Conservation (phyloP, 306 rosid species). For the Glycyrrhiza uralensis region DNA sequence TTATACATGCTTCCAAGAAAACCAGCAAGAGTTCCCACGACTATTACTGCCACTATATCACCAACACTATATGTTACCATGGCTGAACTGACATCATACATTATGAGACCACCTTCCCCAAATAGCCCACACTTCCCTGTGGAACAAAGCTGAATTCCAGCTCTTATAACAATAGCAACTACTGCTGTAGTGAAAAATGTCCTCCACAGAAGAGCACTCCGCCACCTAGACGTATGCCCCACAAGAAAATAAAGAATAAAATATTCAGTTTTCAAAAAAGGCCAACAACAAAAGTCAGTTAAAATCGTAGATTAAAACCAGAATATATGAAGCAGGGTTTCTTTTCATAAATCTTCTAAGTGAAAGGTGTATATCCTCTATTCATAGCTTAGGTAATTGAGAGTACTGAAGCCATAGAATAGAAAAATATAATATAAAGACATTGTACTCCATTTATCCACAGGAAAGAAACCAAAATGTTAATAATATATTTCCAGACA, state of each 20-base stretch:
- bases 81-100: constrained; percentile 63
- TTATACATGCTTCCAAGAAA: constrained; percentile 82
- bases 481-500: background rate
- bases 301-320: constrained; percentile 9
- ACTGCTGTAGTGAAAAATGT: constrained; percentile 90
- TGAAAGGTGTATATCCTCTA: background rate
- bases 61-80: constrained; percentile 33
- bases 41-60: constrained; percentile 52
- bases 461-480: background rate
- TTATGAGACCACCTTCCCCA: constrained; percentile 84
- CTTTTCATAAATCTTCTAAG: background rate
- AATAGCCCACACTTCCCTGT: constrained; percentile 80
- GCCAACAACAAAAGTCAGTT: background rate
- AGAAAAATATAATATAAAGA: background rate
- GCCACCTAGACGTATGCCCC: constrained; percentile 57
- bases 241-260: constrained; percentile 2
- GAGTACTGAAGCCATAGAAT: background rate
- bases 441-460: background rate
- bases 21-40: constrained; percentile 74
- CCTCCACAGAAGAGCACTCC: constrained; percentile 94
- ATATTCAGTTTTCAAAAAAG: background rate
- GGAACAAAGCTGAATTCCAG: constrained; percentile 57
- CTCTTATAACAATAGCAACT: constrained; percentile 74
- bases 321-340: background rate
- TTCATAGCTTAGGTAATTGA: background rate